Evolutionary conservation across 202 grass and related monocot genomes (phyloP).

Genomic region (Panicum virgatum): DNA sequence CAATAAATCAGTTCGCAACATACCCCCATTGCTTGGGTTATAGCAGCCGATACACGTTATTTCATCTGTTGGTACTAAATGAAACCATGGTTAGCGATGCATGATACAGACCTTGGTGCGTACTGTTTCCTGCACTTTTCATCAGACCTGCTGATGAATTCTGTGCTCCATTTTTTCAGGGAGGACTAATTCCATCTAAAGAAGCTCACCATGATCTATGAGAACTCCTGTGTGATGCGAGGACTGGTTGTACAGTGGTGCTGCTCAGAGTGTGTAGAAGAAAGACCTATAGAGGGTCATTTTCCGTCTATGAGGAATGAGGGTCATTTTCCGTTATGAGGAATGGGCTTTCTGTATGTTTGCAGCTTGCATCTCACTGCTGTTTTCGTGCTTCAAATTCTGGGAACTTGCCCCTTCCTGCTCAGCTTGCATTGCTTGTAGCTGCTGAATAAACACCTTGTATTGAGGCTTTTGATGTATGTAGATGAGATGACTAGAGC

Average conservation of each 20-base stretch:
- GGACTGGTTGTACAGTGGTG: slow-evolving; percentile 39
- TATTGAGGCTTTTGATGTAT: slow-evolving; percentile 28
- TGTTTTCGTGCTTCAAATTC: slow-evolving; percentile 22
- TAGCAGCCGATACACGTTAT: background rate
- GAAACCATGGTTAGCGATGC: background rate
- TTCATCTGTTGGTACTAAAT: background rate
- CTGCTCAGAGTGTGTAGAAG: slow-evolving; percentile 22
- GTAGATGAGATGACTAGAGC: slow-evolving; percentile 25
- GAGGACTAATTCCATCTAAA: slow-evolving; percentile 44
- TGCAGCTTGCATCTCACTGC: background rate
- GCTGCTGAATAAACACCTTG: slow-evolving; percentile 39
- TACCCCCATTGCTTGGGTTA: background rate
- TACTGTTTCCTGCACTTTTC: slow-evolving; percentile 3
- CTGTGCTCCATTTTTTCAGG: slow-evolving; percentile 33
- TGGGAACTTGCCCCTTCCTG: slow-evolving; percentile 25
- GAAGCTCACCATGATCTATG: background rate
- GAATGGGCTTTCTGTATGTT: slow-evolving; percentile 36
- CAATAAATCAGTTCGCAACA: background rate
- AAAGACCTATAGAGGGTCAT: slow-evolving; percentile 11
- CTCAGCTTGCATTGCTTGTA: slow-evolving; percentile 29
- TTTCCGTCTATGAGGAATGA: slow-evolving; percentile 24
- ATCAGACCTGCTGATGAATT: background rate
- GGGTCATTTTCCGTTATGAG: slow-evolving; percentile 21
- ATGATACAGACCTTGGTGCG: background rate
- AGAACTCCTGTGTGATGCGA: slow-evolving; percentile 4